Base-by-base conservation (phyloP, 108 stramenopile species). In the Fragilaria radians region DNA sequence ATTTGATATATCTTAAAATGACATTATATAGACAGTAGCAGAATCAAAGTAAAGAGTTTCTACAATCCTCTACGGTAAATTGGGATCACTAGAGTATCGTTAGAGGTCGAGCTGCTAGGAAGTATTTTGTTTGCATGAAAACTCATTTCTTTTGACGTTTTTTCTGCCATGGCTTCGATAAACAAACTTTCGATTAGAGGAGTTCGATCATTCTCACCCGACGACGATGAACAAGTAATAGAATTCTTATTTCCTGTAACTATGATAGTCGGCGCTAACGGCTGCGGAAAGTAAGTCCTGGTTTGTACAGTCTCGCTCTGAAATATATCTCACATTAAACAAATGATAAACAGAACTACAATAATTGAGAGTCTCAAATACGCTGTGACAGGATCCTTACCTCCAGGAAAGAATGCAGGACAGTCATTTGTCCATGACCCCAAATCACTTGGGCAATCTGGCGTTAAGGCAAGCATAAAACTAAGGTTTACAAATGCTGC, bases 321-420 rank as follows among this genome's bases (percentile, higher is more conserved):
- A 25, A 24, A 46, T n/a, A 0, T 0, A 31, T 57, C 0, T 22
- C 9, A 26, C 62, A 59, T 28, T 56, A 82, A 42, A 82, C 83
- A 32, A n/a, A n/a, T n/a, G n/a, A n/a, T n/a, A n/a, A n/a, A 92
- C 19, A 98, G 96, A 80, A 99, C 99, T 2, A 99, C 99, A 30
- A 93, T 99, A 52, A 97, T 99, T 59, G 99, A 98, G 78, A 88
- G 90, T 53, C 88, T 99, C 52, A 98, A 98, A 71, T 98, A 93
- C 62, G 96, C 93, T 30, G 88, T 95, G 3, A 96, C 95, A 23
- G 99, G 99, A 7, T 58, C 73, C 1, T 55, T 97, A 1, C 99
- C 99, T 2, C 98, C 98, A 0, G 95, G 95, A 4, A 81, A 87
- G 54, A 90, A 81, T 45, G 72, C 77, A 28, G 97, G 97, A 4